A percentile compares a stretch with the other conserved stretches of the same genome.
Conservation (phyloP, 192 early-diverging fungal genomes). For the Coemansia sp. region DNA sequence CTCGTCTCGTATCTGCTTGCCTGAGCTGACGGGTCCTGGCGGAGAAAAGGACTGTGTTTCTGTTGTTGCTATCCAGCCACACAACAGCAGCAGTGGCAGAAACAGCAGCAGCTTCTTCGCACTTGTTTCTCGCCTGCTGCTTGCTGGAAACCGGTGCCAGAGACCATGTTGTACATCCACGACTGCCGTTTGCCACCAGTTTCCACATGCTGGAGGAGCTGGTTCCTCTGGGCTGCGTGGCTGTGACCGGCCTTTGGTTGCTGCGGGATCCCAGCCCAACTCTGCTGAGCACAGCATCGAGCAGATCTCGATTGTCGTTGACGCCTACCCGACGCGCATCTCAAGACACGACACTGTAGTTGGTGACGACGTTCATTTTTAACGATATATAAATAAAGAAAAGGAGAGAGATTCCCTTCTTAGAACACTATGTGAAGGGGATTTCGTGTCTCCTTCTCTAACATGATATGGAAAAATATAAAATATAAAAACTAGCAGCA, state of each 20-base stretch:
- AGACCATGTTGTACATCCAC: neutral
- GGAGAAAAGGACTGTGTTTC: neutral
- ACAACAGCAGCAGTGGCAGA: neutral
- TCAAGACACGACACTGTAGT: conserved; percentile 21
- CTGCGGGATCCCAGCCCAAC: neutral
- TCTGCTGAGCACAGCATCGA: neutral
- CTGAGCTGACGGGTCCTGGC: neutral
- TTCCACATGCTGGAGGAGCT: too few relatives aligned
- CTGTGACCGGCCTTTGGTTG: too few relatives aligned
- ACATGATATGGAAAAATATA: too few relatives aligned
- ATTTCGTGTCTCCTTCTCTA: too few relatives aligned
- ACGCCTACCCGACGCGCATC: neutral
- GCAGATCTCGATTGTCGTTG: neutral
- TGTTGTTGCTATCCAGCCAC: neutral
- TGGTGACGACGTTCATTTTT: conserved; percentile 8
- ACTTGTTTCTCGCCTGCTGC: neutral
- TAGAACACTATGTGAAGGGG: too few relatives aligned
- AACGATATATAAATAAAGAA: neutral
- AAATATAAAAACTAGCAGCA: too few relatives aligned
- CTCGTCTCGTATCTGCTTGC: neutral
- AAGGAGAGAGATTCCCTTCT: neutral
- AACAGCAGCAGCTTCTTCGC: neutral
- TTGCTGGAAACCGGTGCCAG: neutral
- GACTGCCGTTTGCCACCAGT: too few relatives aligned
- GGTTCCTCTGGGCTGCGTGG: too few relatives aligned